Conservation (phyloP, 2,329 filamentous ascomycete genomes). For the Cercospora nicotianae region DNA sequence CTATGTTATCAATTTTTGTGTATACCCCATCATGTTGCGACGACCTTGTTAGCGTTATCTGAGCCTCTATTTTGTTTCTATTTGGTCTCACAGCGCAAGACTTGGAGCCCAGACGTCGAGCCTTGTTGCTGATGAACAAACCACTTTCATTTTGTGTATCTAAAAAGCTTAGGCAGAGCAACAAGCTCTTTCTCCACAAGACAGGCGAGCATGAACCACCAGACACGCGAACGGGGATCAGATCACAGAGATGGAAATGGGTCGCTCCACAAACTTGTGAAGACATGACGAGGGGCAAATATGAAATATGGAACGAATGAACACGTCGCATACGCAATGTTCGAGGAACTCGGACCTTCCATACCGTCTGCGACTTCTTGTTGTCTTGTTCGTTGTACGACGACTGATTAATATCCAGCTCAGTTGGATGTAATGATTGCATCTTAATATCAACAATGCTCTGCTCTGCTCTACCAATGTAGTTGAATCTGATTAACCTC, state of each 20-base stretch:
- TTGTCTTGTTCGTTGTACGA: no score
- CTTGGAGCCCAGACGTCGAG: background rate
- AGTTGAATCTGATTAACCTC: no score
- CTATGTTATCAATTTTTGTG: background rate
- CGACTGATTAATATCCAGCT: no score
- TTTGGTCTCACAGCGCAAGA: background rate
- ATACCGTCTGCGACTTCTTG: background rate
- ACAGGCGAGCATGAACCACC: background rate
- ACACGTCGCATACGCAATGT: background rate
- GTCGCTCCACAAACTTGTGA: background rate
- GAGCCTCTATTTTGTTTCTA: background rate
- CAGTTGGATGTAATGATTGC: no score
- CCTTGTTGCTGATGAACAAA: background rate
- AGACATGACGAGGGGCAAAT: background rate
- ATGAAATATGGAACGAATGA: background rate
- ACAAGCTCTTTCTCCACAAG: background rate
- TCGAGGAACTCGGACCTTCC: background rate
- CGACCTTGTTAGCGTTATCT: background rate
- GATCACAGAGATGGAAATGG: background rate
- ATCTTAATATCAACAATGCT: no score
- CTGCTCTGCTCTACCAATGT: no score
- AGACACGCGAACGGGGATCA: background rate
- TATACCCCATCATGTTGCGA: conserved; percentile 1
- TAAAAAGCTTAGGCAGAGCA: background rate
- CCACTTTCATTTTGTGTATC: background rate